Percentiles rank a stretch among this genome's conserved stretches.
Conservation (phyloP, 345 rosid genomes). For the Eutrema japonicum region DNA sequence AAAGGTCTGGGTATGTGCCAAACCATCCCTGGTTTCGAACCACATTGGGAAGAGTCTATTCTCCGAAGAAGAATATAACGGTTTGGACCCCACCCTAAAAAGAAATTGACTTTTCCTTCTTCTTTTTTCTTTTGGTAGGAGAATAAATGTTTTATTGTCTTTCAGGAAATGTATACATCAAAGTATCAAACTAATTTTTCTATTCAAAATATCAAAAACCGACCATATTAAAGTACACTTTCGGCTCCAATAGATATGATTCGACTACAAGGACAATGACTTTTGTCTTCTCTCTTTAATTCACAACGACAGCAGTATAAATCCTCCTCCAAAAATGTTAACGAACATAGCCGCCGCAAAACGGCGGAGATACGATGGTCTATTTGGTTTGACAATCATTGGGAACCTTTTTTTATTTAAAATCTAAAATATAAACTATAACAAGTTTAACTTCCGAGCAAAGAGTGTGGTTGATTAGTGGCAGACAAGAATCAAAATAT, state of each 20-base stretch:
- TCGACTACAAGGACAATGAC: conserved; percentile 23
- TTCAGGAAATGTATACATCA: conserved; percentile 19
- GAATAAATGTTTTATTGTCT: conserved; percentile 2
- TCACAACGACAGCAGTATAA: conserved; percentile 5
- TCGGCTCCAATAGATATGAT: conserved; percentile 33
- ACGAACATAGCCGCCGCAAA: conserved; percentile 15
- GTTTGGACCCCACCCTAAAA: no score
- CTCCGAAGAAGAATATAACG: no score
- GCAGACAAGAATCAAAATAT: conserved; percentile 38
- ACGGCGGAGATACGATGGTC: not conserved
- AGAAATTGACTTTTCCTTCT: not conserved
- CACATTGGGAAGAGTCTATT: no score
- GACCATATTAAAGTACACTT: conserved; percentile 32
- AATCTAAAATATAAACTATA: not conserved
- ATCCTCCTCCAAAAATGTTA: not conserved
- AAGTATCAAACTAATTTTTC: conserved; percentile 10
- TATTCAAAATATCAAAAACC: conserved; percentile 28
- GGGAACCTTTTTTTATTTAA: not conserved
- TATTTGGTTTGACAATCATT: not conserved
- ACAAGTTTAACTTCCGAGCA: not conserved
- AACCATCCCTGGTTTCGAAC: no score
- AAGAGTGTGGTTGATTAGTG: conserved; percentile 23
- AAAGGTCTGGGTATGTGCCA: no score
- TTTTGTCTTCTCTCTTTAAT: not conserved
- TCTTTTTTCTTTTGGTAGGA: not conserved